Percentiles rank a stretch among this genome's conserved stretches.
Evolutionary conservation across 2,329 filamentous ascomycete species (phyloP).

Genomic region (Pseudopyrenochaeta lycopersici): DNA sequence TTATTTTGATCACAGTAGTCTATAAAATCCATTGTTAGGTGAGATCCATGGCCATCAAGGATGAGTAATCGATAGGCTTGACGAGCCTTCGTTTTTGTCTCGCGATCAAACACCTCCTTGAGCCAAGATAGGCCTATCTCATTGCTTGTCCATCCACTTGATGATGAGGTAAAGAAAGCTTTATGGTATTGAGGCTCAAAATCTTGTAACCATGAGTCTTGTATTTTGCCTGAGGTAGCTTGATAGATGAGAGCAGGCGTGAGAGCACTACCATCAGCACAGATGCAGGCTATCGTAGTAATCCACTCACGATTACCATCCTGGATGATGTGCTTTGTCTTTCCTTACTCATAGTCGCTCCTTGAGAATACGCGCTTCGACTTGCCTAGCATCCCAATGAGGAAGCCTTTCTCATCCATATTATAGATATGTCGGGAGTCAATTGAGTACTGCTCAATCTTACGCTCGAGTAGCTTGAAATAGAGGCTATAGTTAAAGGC

Average conservation of each 20-base stretch:
- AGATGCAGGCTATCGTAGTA: background rate
- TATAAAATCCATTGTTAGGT: conserved; percentile 1
- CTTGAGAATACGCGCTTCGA: background rate
- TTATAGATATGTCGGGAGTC: background rate
- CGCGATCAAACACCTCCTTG: conserved; percentile 12
- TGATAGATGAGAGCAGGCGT: background rate
- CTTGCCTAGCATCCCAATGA: too few relatives aligned
- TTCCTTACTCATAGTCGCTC: background rate
- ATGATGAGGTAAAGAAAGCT: too few relatives aligned
- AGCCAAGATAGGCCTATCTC: conserved; percentile 3
- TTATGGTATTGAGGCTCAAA: too few relatives aligned
- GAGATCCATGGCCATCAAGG: background rate
- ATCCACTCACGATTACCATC: background rate
- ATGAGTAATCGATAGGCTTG: background rate
- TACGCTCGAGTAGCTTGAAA: too few relatives aligned
- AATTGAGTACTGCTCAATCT: too few relatives aligned
- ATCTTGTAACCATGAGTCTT: conserved; percentile 2
- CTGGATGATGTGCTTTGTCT: background rate
- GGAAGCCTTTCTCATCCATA: background rate
- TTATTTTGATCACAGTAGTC: conserved; percentile 7
- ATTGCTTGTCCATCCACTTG: conserved; percentile 1
- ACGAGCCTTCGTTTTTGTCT: conserved; percentile 2
- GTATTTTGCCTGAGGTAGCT: background rate
- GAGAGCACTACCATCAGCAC: background rate
- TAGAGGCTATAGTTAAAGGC: too few relatives aligned